A percentile compares a stretch with the other conserved stretches of the same genome.
Evolutionary conservation across 2,329 filamentous ascomycete genomes (phyloP).

Genomic region (Balansia obtecta): DNA sequence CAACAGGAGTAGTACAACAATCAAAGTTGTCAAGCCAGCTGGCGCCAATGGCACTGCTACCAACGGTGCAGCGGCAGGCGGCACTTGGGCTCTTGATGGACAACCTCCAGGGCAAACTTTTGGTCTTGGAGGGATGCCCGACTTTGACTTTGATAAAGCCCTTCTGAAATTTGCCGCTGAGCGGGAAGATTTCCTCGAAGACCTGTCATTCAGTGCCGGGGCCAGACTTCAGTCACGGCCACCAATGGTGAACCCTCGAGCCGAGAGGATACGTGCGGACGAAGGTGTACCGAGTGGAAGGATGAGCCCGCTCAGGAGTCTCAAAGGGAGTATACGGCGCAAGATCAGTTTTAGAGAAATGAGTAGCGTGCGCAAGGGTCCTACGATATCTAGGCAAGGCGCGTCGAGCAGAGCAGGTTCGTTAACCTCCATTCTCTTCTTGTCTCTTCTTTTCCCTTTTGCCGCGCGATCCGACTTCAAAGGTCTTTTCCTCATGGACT

Average conservation of each 20-base stretch:
- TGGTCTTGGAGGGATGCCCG: conserved; percentile 27
- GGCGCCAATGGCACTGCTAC: conserved; percentile 12
- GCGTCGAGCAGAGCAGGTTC: conserved; percentile 30
- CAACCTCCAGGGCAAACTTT: not conserved
- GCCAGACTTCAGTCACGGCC: conserved; percentile 59
- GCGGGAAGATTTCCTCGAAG: conserved; percentile 83
- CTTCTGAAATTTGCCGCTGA: conserved; percentile 92
- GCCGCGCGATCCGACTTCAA: not conserved
- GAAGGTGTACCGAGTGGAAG: conserved; percentile 44
- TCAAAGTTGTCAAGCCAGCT: conserved; percentile 31
- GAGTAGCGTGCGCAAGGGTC: conserved; percentile 85
- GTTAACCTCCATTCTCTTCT: conserved; percentile 8
- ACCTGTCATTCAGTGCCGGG: conserved; percentile 79
- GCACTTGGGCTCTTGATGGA: not conserved
- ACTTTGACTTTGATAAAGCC: conserved; percentile 89
- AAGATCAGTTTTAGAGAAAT: conserved; percentile 90
- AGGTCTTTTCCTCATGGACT: not conserved
- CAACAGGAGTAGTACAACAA: conserved; percentile 55
- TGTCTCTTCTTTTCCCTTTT: too few species aligned
- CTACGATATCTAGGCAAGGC: conserved; percentile 63
- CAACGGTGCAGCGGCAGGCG: conserved; percentile 15
- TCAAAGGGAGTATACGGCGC: conserved; percentile 77
- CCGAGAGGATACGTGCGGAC: conserved; percentile 70
- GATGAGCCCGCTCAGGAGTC: conserved; percentile 44
- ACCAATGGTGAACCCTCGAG: conserved; percentile 64